Percentiles rank a stretch among this genome's conserved stretches.
These are phyloP conservation scores for Allium sativum DNA, from an alignment of 106 monocot genomes.

Conservation along the genomic window DNA sequence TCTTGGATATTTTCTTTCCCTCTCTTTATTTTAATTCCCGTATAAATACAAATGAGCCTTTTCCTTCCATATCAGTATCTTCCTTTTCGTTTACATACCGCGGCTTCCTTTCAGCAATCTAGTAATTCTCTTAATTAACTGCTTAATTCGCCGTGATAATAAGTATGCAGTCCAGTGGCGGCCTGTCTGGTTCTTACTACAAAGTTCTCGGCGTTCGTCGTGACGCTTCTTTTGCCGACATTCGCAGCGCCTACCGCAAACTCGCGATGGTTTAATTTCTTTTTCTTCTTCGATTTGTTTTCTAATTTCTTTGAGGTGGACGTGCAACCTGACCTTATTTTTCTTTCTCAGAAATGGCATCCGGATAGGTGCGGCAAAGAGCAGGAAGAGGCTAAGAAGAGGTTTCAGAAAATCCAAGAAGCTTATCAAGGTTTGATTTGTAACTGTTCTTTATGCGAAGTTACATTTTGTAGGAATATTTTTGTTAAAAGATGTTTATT, in stretches of 20 bases:
- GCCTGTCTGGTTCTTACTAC: conserved; percentile 12
- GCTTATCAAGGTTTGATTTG: conserved; percentile 45
- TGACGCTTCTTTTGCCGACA: conserved; percentile 26
- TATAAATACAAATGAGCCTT: no score
- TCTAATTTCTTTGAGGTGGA: not conserved
- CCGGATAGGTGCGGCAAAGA: conserved; percentile 32
- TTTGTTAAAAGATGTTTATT: not conserved
- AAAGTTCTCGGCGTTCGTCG: conserved; percentile 28
- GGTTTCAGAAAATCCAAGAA: conserved; percentile 48
- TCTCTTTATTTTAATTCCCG: no score
- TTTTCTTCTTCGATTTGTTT: not conserved
- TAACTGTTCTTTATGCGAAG: not conserved
- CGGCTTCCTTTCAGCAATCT: no score
- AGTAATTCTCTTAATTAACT: no score
- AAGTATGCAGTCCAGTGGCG: no score
- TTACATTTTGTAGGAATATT: not conserved
- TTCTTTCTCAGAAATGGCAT: conserved; percentile 36
- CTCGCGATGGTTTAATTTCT: conserved; percentile 25
- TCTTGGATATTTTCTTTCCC: no score
- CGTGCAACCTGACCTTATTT: not conserved
- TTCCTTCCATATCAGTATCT: no score
- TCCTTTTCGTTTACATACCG: no score
- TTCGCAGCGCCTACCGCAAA: conserved; percentile 35
- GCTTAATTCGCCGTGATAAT: no score
- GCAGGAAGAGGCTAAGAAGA: conserved; percentile 28